Evolutionary conservation across 768 basidiomycete genomes (phyloP), one percentile per base, ranked within the genome.

Genomic region (Pleurotus ostreatus): DNA sequence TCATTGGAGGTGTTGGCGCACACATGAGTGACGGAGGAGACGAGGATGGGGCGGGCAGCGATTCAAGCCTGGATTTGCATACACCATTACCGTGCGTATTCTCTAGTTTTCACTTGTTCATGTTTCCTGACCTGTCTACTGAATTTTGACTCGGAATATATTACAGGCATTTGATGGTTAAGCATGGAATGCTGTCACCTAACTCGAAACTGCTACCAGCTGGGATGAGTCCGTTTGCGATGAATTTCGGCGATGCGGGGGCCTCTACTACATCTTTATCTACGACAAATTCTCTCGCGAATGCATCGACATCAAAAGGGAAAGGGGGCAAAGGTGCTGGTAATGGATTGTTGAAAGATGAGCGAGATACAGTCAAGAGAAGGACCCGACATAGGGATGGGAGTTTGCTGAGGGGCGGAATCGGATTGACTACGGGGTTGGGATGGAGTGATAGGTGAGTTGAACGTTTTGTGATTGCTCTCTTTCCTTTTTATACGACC

Each of bases 381-480:
- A 70, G 84, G 30, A 75, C 77, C 1, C 71, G 86, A 23, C 86
- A 88, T 66, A 78, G 85, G 2, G 85, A 88, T 61, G 85, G 85
- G 0, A 70, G 68, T 34, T 56, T 82, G 15, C 68, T 88, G 55
- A 67, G 72, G 47, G 86, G 84, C 1, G 86, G 86, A 2, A 77
- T 88, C 52, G 86, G 86, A 2, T 64, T 88, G 54, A 88, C 86
- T 4, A 88, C 86, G 6, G 86, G 86, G 5, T 68, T 88, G 12
- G 86, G 86, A 0, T 88, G 86, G 86, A 86, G 85, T 61, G 86
- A 88, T 61, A 86, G 84, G 83, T 85, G 37, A 12, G 77, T 68
- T 16, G 8, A n/a, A 7, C 34, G 15, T 11, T 37, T 34, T 49
- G 5, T 22, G 41, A 15, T 22, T 44, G 11, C 20, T 44, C 2